Evolutionary conservation across 208 protist genomes (phyloP).

Genomic region (Borovskyia barvae): DNA sequence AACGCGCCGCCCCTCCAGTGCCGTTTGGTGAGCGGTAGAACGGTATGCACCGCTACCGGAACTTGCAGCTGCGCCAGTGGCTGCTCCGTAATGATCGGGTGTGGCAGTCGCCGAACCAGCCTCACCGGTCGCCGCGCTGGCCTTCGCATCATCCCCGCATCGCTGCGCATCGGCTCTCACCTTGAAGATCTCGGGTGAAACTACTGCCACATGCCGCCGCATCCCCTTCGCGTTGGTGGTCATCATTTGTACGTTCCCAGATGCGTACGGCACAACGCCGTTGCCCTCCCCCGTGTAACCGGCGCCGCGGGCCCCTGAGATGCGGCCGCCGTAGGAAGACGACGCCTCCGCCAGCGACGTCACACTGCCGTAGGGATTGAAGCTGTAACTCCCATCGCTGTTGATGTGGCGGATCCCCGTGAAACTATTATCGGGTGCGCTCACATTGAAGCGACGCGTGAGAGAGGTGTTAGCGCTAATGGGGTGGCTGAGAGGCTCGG

Average conservation of each 20-base stretch:
- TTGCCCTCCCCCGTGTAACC: constrained; percentile 7
- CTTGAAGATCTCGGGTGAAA: constrained; percentile 18
- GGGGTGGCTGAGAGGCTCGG: constrained; percentile 20
- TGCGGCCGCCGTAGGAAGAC: constrained; percentile 12
- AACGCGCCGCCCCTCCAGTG: not conserved
- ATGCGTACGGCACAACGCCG: constrained; percentile 11
- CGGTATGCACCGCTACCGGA: constrained; percentile 9
- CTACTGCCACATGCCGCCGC: constrained; percentile 19
- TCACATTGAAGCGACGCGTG: constrained; percentile 22
- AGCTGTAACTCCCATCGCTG: constrained; percentile 42
- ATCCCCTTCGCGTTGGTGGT: constrained; percentile 15
- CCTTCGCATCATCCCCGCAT: no score
- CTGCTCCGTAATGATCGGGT: no score
- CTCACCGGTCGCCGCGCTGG: no score
- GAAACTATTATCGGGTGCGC: constrained; percentile 10
- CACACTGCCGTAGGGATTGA: constrained; percentile 41
- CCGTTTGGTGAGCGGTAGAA: constrained; percentile 1
- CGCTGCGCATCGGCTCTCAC: no score
- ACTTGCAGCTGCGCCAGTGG: no score
- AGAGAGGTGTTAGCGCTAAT: constrained; percentile 24
- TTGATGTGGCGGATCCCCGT: constrained; percentile 23
- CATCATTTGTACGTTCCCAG: constrained; percentile 26
- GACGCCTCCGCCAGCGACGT: constrained; percentile 38
- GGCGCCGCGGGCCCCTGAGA: constrained; percentile 8
- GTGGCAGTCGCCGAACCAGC: no score